Conservation (phyloP, 2,329 filamentous ascomycete species). For the Gnomoniopsis sp. region DNA sequence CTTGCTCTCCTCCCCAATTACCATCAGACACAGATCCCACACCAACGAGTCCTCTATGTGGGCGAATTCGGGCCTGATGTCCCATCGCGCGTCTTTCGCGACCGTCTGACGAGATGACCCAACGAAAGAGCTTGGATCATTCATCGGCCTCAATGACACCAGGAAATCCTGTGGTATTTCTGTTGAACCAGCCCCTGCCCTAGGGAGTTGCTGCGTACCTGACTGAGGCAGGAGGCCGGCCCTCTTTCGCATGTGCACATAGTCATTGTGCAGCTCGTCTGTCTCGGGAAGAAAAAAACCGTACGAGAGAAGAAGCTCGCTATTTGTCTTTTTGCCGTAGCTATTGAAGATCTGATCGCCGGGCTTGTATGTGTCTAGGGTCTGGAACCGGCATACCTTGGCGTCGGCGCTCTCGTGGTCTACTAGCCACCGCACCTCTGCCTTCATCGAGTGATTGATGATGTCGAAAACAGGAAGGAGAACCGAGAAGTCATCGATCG, state of each 20-base stretch:
- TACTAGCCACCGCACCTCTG: conserved; percentile 53
- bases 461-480: conserved; percentile 70
- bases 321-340: conserved; percentile 72
- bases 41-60: conserved; percentile 53
- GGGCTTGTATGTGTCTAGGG: conserved; percentile 39
- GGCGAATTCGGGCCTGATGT: conserved; percentile 38
- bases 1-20: conserved; percentile 27
- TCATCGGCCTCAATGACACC: conserved; percentile 49
- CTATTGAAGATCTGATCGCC: conserved; percentile 65
- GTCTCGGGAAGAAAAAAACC: conserved; percentile 55
- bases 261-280: conserved; percentile 53
- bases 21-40: conserved; percentile 44
- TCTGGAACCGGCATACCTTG: conserved; percentile 39
- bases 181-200: conserved; percentile 17
- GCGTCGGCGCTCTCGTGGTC: conserved; percentile 37
- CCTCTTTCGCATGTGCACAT: conserved; percentile 53
- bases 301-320: conserved; percentile 63
- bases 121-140: conserved; percentile 44
- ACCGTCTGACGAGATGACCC: conserved; percentile 37
- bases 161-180: conserved; percentile 38
- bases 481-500: conserved; percentile 61
- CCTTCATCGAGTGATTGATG: conserved; percentile 64
- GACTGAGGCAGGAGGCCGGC: conserved; percentile 22
- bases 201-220: conserved; percentile 20
- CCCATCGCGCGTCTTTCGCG: conserved; percentile 21